Conservation (phyloP, 2,329 filamentous ascomycete genomes). For the Aspergillus cejpii region DNA sequence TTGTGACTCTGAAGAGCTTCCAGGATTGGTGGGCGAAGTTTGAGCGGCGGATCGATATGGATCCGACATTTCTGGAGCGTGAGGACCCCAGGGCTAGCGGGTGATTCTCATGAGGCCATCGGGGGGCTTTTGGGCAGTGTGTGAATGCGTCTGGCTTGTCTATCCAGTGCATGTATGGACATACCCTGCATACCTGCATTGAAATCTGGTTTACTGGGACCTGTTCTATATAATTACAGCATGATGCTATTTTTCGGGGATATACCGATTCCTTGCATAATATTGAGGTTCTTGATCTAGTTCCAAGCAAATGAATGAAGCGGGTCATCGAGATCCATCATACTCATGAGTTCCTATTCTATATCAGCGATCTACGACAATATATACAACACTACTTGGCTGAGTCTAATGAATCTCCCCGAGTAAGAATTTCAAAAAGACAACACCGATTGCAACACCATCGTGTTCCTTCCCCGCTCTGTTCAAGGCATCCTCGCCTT, state of each 20-base stretch:
- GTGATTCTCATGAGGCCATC: no score
- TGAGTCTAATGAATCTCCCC: conserved; percentile 36
- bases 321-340: no score
- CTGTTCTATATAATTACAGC: neutral
- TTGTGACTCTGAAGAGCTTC: conserved; percentile 89
- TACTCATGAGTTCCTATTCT: neutral
- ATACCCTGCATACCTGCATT: neutral
- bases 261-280: no score
- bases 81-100: conserved; percentile 43
- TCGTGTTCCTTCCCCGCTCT: conserved; percentile 66
- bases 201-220: neutral
- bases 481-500: conserved; percentile 61
- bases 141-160: neutral
- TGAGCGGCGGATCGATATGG: conserved; percentile 73
- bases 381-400: no score
- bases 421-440: conserved; percentile 69
- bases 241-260: no score
- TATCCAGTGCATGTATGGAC: neutral
- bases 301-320: no score
- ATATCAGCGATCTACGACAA: neutral
- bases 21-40: conserved; percentile 98
- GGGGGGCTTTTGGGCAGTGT: no score
- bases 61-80: conserved; percentile 83
- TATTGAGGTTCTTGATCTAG: no score
- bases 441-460: conserved; percentile 65